Evolutionary conservation across 371 early-diverging fungal species (phyloP).

Genomic region (Mortierella polycephala): DNA sequence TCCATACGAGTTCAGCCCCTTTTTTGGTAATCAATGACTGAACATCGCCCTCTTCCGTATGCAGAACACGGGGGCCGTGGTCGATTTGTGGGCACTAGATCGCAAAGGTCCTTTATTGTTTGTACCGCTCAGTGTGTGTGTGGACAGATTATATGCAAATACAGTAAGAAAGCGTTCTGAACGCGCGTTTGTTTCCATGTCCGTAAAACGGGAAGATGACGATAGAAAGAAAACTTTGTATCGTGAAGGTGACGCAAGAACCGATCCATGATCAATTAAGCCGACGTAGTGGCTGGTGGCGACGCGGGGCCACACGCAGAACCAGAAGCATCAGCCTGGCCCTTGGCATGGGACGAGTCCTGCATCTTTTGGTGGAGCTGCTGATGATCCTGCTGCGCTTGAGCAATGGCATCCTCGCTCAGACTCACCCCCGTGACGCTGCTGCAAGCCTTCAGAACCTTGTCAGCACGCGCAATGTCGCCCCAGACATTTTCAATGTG

Average conservation of each 20-base stretch:
- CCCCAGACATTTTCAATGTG: constrained; percentile 54
- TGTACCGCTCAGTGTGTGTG: too few relatives aligned
- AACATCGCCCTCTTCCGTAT: too few relatives aligned
- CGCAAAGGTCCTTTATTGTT: too few relatives aligned
- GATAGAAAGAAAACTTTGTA: too few relatives aligned
- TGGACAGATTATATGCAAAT: too few relatives aligned
- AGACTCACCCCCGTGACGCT: constrained; percentile 30
- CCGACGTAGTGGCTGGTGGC: not conserved
- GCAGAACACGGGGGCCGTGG: too few relatives aligned
- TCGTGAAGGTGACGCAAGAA: too few relatives aligned
- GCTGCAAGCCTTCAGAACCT: constrained; percentile 42
- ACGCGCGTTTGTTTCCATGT: too few relatives aligned
- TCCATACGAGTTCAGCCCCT: not conserved
- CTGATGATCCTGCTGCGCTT: constrained; percentile 33
- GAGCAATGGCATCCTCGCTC: constrained; percentile 5
- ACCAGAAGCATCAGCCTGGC: not conserved
- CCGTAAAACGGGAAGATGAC: too few relatives aligned
- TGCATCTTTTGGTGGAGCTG: constrained; percentile 34
- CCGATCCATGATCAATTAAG: not conserved
- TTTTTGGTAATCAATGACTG: too few relatives aligned
- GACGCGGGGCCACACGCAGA: not conserved
- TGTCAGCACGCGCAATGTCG: constrained; percentile 45
- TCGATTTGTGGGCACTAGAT: too few relatives aligned
- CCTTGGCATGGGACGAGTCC: constrained; percentile 19
- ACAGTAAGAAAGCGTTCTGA: too few relatives aligned